Percentiles rank a stretch among this genome's conserved stretches.
Conservation (phyloP, 1,139 yeast genomes). For the Debaryomyces robertsiae region DNA sequence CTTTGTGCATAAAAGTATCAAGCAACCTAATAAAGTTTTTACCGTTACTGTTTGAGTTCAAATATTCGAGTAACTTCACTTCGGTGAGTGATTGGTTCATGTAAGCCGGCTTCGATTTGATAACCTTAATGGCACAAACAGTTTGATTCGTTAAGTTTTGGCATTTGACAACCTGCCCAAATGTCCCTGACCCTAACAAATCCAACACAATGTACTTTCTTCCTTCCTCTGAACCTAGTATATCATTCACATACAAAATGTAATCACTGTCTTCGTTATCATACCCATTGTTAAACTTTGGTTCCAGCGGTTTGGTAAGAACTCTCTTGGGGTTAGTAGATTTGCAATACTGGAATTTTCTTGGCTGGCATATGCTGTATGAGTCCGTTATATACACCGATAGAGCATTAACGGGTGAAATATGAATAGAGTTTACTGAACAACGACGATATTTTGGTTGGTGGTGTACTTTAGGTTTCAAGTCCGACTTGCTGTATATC, state of each 20-base stretch:
- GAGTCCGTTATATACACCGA: constrained; percentile 79
- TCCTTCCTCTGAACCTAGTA: constrained; percentile 85
- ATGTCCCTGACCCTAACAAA: constrained; percentile 93
- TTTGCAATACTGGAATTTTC: constrained; percentile 75
- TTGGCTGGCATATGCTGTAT: constrained; percentile 84
- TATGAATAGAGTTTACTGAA: constrained; percentile 71
- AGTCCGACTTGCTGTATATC: constrained; percentile 50
- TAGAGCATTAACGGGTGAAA: constrained; percentile 85
- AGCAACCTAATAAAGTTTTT: constrained; percentile 76
- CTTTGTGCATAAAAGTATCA: constrained; percentile 90
- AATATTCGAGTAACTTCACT: constrained; percentile 79
- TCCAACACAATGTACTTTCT: constrained; percentile 87
- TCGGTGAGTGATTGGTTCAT: constrained; percentile 91
- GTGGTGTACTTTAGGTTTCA: constrained; percentile 62
- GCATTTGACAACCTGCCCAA: constrained; percentile 98
- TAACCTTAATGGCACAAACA: constrained; percentile 91
- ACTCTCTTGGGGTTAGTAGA: constrained; percentile 90
- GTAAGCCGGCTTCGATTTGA: constrained; percentile 89
- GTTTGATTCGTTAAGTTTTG: constrained; percentile 88
- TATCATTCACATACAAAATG: constrained; percentile 90
- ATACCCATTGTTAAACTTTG: constrained; percentile 74
- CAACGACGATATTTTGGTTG: constrained; percentile 83
- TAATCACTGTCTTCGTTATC: constrained; percentile 92
- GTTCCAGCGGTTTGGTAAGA: constrained; percentile 89
- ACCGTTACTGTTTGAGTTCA: constrained; percentile 73